phyloP scores from a whole-genome alignment of 169 alveolate species.

The Cryptosporidium ryanae region DNA sequence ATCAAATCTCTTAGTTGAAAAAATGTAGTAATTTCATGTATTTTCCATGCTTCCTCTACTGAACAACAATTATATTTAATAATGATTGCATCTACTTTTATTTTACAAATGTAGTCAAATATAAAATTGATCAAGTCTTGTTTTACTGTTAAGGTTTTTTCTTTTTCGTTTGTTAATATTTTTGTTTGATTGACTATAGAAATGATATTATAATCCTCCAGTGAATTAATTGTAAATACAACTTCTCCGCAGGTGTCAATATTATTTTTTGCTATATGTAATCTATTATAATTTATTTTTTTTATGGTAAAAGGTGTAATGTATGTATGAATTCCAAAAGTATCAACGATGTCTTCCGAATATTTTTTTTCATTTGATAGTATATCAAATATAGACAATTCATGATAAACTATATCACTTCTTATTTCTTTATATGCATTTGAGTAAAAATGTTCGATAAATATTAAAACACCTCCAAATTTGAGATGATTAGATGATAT shows the following conservation, averaged over 20 bases:
- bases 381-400: background rate
- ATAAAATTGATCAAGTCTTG: background rate
- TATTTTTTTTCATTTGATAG: background rate
- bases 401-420: background rate
- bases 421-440: background rate
- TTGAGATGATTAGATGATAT: background rate
- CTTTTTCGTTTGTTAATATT: background rate
- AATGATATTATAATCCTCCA: conserved; percentile 1
- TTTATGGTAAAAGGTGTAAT: conserved; percentile 12
- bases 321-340: background rate
- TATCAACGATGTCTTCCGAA: background rate
- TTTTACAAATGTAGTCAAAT: background rate
- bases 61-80: conserved; percentile 28
- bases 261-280: background rate
- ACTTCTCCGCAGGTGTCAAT: conserved; percentile 21
- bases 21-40: conserved; percentile 5
- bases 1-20: background rate
- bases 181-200: background rate
- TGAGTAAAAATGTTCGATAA: background rate
- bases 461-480: conserved; percentile 4
- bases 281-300: background rate
- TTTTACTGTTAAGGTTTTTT: background rate
- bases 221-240: conserved; percentile 10
- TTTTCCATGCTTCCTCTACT: conserved; percentile 10
- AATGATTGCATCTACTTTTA: background rate